These are phyloP conservation scores for Saprolegnia parasitica DNA, from an alignment of 352 stramenopile species.

Conservation along the genomic window DNA sequence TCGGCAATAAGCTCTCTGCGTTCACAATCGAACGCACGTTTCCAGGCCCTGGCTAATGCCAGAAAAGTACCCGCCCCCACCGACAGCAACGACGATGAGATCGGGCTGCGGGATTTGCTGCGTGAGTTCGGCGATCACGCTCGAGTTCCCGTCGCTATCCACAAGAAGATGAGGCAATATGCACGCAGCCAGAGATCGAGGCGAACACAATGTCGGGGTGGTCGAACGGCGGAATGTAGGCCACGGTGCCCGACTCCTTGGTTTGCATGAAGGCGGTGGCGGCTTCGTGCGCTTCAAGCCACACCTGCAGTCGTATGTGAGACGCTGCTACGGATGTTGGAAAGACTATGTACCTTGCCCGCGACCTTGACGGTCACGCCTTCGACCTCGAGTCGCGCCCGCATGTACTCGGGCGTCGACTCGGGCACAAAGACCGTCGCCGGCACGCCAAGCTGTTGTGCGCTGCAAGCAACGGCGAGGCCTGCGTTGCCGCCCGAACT, in stretches of 20 bases:
- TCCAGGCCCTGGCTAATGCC: conserved; percentile 67
- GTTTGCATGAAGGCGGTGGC: conserved; percentile 42
- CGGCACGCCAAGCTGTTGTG: conserved; percentile 42
- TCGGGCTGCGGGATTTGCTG: conserved; percentile 32
- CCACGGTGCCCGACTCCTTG: conserved; percentile 29
- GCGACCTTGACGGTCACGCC: conserved; percentile 62
- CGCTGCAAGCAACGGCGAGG: conserved; percentile 54
- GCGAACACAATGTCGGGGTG: conserved; percentile 37
- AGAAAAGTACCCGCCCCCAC: conserved; percentile 68
- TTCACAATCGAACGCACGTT: background rate
- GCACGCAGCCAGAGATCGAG: background rate
- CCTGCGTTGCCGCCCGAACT: conserved; percentile 77
- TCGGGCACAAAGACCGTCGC: conserved; percentile 65
- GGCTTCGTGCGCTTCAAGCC: conserved; percentile 65
- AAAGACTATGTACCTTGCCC: conserved; percentile 38
- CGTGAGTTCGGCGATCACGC: conserved; percentile 69
- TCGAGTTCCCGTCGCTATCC: conserved; percentile 75
- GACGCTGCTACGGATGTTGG: background rate
- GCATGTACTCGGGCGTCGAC: conserved; percentile 68
- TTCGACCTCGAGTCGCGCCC: conserved; percentile 51
- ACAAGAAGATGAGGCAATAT: conserved; percentile 2
- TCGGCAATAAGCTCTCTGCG: background rate
- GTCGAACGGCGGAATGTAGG: conserved; percentile 74
- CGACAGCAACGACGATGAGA: conserved; percentile 63
- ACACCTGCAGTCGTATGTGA: conserved; percentile 33